Evolutionary conservation across 148 eudicot genomes (phyloP).

Genomic region (Bassia scoparia): DNA sequence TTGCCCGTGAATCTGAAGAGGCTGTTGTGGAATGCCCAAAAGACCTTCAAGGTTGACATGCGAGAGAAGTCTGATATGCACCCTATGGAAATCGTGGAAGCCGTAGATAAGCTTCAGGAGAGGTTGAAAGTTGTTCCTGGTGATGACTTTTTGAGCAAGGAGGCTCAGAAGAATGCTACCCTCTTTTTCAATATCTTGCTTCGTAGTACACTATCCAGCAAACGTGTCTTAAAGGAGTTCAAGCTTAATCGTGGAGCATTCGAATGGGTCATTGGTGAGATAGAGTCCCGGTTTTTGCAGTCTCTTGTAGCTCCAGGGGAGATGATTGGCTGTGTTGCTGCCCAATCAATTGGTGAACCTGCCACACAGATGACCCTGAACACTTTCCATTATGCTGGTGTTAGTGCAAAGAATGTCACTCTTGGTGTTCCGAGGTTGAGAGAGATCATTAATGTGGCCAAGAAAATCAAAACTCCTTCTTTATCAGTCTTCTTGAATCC

Average conservation of each 20-base stretch:
- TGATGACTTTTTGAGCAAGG: slow-evolving; percentile 82
- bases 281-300: slow-evolving; percentile 90
- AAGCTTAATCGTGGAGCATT: slow-evolving; percentile 91
- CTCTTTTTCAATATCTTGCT: slow-evolving; percentile 89
- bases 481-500: slow-evolving; percentile 87
- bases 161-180: slow-evolving; percentile 97
- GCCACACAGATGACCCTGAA: slow-evolving; percentile 99
- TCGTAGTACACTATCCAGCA: slow-evolving; percentile 90
- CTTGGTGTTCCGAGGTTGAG: slow-evolving; percentile 98
- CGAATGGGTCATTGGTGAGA: slow-evolving; percentile 97
- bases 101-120: slow-evolving; percentile 97
- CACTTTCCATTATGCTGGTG: slow-evolving; percentile 99
- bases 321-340: slow-evolving; percentile 99
- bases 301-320: slow-evolving; percentile 98
- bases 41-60: slow-evolving; percentile 83
- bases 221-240: slow-evolving; percentile 85
- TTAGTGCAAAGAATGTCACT: slow-evolving; percentile 99
- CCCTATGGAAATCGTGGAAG: slow-evolving; percentile 96
- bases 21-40: slow-evolving; percentile 87
- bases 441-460: slow-evolving; percentile 96
- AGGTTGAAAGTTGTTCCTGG: slow-evolving; percentile 92
- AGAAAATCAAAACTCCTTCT: slow-evolving; percentile 95
- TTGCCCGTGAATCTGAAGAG: slow-evolving; percentile 90
- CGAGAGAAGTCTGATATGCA: slow-evolving; percentile 91
- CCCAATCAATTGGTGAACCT: slow-evolving; percentile 99